These are phyloP conservation scores for Phytophthora ohioensis DNA, from an alignment of 352 stramenopile species.

Conservation along the genomic window DNA sequence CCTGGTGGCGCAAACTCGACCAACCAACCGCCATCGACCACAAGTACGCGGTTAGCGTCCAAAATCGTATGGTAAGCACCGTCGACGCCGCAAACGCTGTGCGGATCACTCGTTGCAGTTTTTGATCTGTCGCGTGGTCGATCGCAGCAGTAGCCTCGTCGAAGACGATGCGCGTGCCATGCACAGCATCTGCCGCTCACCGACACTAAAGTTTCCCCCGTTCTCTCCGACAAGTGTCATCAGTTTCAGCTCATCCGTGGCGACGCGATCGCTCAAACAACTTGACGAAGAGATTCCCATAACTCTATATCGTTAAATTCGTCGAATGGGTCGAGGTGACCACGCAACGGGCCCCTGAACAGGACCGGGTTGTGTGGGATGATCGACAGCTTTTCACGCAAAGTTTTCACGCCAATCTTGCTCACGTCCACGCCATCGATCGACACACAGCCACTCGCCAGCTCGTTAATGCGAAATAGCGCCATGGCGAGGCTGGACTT, in stretches of 20 bases:
- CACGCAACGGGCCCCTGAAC: background rate
- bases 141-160: constrained; percentile 8
- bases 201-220: no score
- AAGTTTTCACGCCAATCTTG: background rate
- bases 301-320: background rate
- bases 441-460: background rate
- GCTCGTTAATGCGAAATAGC: background rate
- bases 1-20: background rate
- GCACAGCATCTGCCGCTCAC: no score
- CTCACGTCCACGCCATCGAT: constrained; percentile 1
- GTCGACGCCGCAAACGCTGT: constrained; percentile 2
- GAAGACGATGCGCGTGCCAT: background rate
- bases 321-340: background rate
- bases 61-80: constrained; percentile 1
- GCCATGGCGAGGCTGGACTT: background rate
- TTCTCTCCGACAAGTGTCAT: background rate
- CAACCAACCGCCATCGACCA: background rate
- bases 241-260: background rate
- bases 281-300: background rate
- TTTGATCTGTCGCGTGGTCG: constrained; percentile 12
- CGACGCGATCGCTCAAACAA: constrained; percentile 2
- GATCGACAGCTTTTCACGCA: constrained; percentile 4
- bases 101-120: constrained; percentile 1
- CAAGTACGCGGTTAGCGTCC: background rate
- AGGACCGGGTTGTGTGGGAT: background rate